A percentile compares a stretch with the other conserved stretches of the same genome.
phyloP scores from a whole-genome alignment of 768 basidiomycete species.

The Termitomyces sp. region DNA sequence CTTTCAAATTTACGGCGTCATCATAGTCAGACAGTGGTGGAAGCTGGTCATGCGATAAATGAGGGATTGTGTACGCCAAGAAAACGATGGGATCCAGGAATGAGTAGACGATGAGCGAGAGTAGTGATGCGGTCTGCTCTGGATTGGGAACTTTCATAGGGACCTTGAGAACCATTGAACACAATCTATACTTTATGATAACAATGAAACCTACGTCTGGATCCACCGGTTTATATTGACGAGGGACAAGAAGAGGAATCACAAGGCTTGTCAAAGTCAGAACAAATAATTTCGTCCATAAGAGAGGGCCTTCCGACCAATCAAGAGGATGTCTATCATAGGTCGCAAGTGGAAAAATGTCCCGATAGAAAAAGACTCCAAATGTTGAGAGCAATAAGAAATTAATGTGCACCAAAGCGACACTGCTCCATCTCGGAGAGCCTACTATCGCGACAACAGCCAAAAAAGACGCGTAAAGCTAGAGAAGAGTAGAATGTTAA shows the following conservation, averaged over 20 bases:
- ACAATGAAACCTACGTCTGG: constrained; percentile 26
- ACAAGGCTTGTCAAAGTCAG: constrained; percentile 39
- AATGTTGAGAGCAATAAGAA: constrained; percentile 43
- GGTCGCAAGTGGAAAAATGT: constrained; percentile 55
- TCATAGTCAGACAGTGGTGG: constrained; percentile 68
- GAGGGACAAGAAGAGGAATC: constrained; percentile 52
- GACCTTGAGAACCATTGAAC: constrained; percentile 19
- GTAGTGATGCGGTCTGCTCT: constrained; percentile 46
- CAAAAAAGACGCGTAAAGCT: constrained; percentile 43
- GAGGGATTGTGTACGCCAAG: constrained; percentile 39
- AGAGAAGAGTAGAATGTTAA: background rate
- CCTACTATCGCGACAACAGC: constrained; percentile 35
- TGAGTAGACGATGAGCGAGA: constrained; percentile 39
- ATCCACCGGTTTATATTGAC: constrained; percentile 55
- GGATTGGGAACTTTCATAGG: constrained; percentile 32
- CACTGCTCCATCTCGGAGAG: constrained; percentile 29
- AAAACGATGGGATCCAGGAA: constrained; percentile 54
- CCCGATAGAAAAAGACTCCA: constrained; percentile 49
- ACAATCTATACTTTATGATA: background rate
- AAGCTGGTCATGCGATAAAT: constrained; percentile 47
- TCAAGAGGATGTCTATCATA: constrained; percentile 49
- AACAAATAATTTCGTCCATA: constrained; percentile 51
- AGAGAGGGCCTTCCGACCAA: constrained; percentile 34
- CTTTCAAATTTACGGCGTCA: constrained; percentile 21
- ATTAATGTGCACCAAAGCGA: constrained; percentile 41